phyloP scores from a whole-genome alignment of 164 flowering plant genomes.

The Warburgia ugandensis region DNA sequence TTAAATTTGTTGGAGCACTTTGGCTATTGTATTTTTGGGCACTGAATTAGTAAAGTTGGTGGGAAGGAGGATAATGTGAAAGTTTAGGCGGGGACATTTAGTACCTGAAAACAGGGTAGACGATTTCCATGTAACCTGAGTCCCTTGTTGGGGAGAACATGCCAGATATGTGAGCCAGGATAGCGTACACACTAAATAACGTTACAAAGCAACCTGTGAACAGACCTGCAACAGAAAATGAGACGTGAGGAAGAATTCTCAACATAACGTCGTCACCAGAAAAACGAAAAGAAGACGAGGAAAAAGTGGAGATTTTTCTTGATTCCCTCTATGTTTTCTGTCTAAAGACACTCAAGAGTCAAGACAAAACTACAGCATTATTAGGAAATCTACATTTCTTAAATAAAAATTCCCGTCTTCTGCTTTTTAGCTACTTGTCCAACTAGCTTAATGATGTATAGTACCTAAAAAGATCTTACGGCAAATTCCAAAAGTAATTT shows the following conservation, averaged over 20 bases:
- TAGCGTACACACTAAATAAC: constrained; percentile 69
- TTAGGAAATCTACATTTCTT: background rate
- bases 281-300: background rate
- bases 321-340: too few relatives aligned
- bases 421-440: too few relatives aligned
- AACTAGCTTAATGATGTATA: too few relatives aligned
- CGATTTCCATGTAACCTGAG: constrained; percentile 62
- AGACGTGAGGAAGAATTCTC: too few relatives aligned
- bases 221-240: constrained; percentile 47
- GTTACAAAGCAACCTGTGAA: constrained; percentile 91
- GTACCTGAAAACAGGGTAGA: constrained; percentile 96
- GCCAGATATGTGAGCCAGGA: constrained; percentile 74
- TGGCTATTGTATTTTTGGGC: too few relatives aligned
- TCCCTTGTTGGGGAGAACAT: constrained; percentile 44
- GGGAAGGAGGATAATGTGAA: background rate
- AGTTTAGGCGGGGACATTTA: background rate
- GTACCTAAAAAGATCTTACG: too few relatives aligned
- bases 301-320: background rate
- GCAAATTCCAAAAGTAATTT: too few relatives aligned
- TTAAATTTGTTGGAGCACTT: too few relatives aligned
- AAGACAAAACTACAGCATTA: too few relatives aligned
- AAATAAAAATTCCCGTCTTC: too few relatives aligned
- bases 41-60: background rate
- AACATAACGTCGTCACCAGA: too few relatives aligned
- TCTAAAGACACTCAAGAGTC: too few relatives aligned